Base-by-base conservation (phyloP, 306 rosid genomes). In the Prunus armeniaca region DNA sequence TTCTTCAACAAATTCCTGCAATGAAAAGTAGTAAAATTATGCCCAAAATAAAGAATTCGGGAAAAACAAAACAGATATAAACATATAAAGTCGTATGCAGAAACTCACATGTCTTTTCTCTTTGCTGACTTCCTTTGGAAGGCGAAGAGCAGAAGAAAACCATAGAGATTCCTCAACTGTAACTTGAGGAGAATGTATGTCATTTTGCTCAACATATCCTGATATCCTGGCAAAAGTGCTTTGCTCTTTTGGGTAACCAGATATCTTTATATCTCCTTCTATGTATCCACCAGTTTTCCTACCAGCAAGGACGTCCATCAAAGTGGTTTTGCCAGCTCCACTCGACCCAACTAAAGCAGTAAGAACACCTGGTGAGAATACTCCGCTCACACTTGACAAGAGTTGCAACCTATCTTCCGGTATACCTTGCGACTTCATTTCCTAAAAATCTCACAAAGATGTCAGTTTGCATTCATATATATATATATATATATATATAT, bases 251-350 rank as follows among this genome's bases (percentile, higher is more conserved):
- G 91, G 88, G 82, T 89, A 83, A 63, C 98, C 98, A 30, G 98
- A 91, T 85, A 93, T 89, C 72, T 67, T 88, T 74, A 93, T 86
- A 11, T 88, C 90, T 46, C 98, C 98, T 80, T 93, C 97, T 17
- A 91, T 88, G 81, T 89, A 88, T 20, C 98, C 98, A 56, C 97
- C 98, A 32, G 98, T 93, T 84, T 93, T 93, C 84, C 98, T 89
- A 54, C 98, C 98, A 24, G 98, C 97, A 47, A 93, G 91, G 43
- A 93, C 98, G 63, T 93, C 98, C 98, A 93, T 93, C 76, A 93
- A 69, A 55, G 98, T 93, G 79, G 98, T 93, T 88, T 93, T 91
- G 62, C 98, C 98, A 6, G 98, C 98, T 57, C 98, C 98, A 79
- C 98, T 93, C 45, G 98, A 78, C 50, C 98, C 98, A 63, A 93